A percentile compares a stretch with the other conserved stretches of the same genome.
phyloP scores from a whole-genome alignment of 2,329 filamentous ascomycete species.

The Ilyonectria sp. region DNA sequence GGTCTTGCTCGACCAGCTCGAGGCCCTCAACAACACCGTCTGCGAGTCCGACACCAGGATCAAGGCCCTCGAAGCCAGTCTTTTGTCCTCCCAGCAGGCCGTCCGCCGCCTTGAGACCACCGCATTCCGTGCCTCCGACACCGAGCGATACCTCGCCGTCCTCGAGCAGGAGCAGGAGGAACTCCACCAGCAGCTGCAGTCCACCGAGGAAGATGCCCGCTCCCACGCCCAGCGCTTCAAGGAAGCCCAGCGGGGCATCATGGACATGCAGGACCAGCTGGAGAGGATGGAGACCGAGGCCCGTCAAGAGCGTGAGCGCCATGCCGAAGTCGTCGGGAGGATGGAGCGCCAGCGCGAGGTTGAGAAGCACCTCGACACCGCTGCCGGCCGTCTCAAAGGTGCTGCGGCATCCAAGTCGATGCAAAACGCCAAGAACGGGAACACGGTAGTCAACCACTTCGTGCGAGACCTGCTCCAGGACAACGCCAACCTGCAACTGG shows the following conservation, averaged over 20 bases:
- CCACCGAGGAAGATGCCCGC: slow-evolving; percentile 81
- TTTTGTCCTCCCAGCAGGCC: slow-evolving; percentile 84
- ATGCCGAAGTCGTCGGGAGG: slow-evolving; percentile 83
- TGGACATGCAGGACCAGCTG: slow-evolving; percentile 87
- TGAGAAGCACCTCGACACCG: slow-evolving; percentile 85
- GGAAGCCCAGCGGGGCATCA: slow-evolving; percentile 84
- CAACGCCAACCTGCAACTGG: slow-evolving; percentile 93
- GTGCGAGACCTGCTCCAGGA: slow-evolving; percentile 96
- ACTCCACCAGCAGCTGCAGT: slow-evolving; percentile 77
- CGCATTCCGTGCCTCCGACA: slow-evolving; percentile 80
- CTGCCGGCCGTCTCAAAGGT: slow-evolving; percentile 85
- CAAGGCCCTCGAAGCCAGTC: slow-evolving; percentile 80
- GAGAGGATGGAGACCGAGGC: slow-evolving; percentile 91
- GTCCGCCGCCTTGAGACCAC: slow-evolving; percentile 82
- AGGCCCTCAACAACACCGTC: slow-evolving; percentile 84
- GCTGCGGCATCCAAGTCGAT: slow-evolving; percentile 81
- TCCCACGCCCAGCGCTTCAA: slow-evolving; percentile 88
- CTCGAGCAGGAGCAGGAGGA: slow-evolving; percentile 87
- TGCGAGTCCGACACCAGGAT: slow-evolving; percentile 86
- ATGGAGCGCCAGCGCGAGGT: slow-evolving; percentile 89
- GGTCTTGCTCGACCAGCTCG: slow-evolving; percentile 85
- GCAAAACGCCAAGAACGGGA: slow-evolving; percentile 70
- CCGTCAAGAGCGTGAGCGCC: slow-evolving; percentile 83
- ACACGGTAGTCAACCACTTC: slow-evolving; percentile 91
- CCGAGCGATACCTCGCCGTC: slow-evolving; percentile 84